Evolutionary conservation across 257 asterid species (phyloP), one percentile per base, ranked within the genome.

Genomic region (Sherardia arvensis): DNA sequence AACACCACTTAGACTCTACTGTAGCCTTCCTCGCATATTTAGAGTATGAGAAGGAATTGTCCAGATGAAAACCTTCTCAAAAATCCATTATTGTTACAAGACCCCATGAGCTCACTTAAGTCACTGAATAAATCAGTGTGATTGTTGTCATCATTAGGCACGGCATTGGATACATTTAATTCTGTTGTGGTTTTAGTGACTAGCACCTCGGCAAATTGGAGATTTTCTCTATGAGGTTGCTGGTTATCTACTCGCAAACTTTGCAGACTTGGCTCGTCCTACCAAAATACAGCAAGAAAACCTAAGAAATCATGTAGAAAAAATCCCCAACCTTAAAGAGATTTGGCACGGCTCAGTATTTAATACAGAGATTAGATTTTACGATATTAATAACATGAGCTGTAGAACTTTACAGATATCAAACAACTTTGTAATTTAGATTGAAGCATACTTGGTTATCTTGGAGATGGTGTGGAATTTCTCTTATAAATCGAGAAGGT

Each of bases 401-500:
- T 34, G 43, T 3, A 12, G 43, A 34, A 34, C 43, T 34, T 34
- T 1, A 34, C 43, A 34, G 43, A 34, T 34, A 6, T 34, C 43
- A 34, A 34, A 34, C 43, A 34, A 34, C 43, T 7, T 34, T 34
- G 43, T 29, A 51, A 26, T 47, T 27, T 22, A 3, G 15, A 66
- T 9, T 22, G 17, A 18, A 49, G 51, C 47, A 72, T 65, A 92
- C 99, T 85, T 81, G 79, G 76, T 73, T 74, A 72, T 88, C 95
- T 66, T 76, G 75, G 55, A 92, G 86, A 81, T 78, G 90, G 60
- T 27, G 77, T 62, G 99, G 99, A 77, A 92, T 85, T 85, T 92
- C 97, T 82, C 87, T 82, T 64, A 92, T 77, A 78, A 92, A 92
- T 66, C 99, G 86, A 45, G 99, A 92, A 72, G 99, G 96, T 74